Conservation (phyloP, 2,329 filamentous ascomycete genomes). For the Didymella segeticola region DNA sequence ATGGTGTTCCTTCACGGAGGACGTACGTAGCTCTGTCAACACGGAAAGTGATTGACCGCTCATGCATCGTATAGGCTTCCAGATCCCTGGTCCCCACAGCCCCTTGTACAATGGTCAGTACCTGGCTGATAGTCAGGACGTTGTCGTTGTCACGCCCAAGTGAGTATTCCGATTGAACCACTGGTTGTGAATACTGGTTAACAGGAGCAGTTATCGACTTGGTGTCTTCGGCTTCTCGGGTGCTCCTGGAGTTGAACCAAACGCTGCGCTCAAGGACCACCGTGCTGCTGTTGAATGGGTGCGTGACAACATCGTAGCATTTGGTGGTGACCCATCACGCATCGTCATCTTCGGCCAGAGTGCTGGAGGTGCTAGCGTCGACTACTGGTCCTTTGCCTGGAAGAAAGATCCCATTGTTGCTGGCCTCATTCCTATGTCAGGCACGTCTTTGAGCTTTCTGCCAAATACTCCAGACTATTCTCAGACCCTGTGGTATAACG, state of each 20-base stretch:
- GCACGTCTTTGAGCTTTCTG: slow-evolving; percentile 49
- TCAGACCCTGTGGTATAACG: slow-evolving; percentile 44
- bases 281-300: slow-evolving; percentile 48
- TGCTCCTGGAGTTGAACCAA: slow-evolving; percentile 43
- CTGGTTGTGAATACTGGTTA: background rate
- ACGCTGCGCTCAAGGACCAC: slow-evolving; percentile 45
- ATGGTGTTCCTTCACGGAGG: slow-evolving; percentile 41
- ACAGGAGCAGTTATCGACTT: slow-evolving; percentile 40
- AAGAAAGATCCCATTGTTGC: slow-evolving; percentile 57
- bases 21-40: slow-evolving; percentile 20
- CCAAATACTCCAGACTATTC: slow-evolving; percentile 35
- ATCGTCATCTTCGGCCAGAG: slow-evolving; percentile 52
- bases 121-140: slow-evolving; percentile 36
- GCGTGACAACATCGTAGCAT: slow-evolving; percentile 49
- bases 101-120: slow-evolving; percentile 40
- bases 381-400: slow-evolving; percentile 59
- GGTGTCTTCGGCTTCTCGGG: slow-evolving; percentile 51
- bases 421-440: slow-evolving; percentile 57
- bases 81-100: slow-evolving; percentile 33
- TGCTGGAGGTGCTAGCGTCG: slow-evolving; percentile 51
- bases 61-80: slow-evolving; percentile 24
- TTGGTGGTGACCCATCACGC: slow-evolving; percentile 49
- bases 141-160: slow-evolving; percentile 42
- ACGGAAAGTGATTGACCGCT: background rate
- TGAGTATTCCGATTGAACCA: background rate